Evolutionary conservation across 2,329 filamentous ascomycete species (phyloP).

Genomic region (Fusarium sterilihyphosum): DNA sequence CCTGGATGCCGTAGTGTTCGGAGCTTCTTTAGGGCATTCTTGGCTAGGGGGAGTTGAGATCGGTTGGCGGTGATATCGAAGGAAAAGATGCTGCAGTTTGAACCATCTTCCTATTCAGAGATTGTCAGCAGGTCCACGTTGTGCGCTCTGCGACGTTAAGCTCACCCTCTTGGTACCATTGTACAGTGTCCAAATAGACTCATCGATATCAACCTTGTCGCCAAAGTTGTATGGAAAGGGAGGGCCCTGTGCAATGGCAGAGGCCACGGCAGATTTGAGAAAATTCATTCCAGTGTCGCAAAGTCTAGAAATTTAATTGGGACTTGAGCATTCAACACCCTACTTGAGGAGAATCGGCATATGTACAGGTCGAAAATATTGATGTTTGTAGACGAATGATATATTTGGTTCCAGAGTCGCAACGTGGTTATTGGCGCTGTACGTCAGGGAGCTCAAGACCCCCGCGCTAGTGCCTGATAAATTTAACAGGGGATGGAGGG

Average conservation of each 20-base stretch:
- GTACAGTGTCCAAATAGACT: conserved; percentile 95
- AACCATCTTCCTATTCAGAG: conserved; percentile 80
- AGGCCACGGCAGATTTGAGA: conserved; percentile 95
- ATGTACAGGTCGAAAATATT: neutral
- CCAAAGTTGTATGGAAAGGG: conserved; percentile 93
- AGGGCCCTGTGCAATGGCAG: conserved; percentile 93
- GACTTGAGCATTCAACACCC: neutral
- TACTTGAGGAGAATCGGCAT: neutral
- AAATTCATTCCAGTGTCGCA: conserved; percentile 78
- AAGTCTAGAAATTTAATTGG: neutral
- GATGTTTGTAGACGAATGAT: conserved; percentile 13
- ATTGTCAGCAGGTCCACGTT: neutral
- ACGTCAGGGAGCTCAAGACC: conserved; percentile 34
- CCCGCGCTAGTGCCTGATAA: conserved; percentile 39
- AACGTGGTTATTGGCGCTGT: conserved; percentile 41
- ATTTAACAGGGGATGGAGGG: neutral
- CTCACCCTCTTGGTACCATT: conserved; percentile 90
- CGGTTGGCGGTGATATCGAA: conserved; percentile 89
- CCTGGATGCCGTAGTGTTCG: conserved; percentile 93
- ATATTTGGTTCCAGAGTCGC: conserved; percentile 29
- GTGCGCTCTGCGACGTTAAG: neutral
- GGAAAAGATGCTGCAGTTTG: conserved; percentile 94
- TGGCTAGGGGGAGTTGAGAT: conserved; percentile 83
- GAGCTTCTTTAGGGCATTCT: conserved; percentile 93
- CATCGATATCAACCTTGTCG: conserved; percentile 89